phyloP scores from a whole-genome alignment of 2,329 filamentous ascomycete species.

The Arthroderma sp. region DNA sequence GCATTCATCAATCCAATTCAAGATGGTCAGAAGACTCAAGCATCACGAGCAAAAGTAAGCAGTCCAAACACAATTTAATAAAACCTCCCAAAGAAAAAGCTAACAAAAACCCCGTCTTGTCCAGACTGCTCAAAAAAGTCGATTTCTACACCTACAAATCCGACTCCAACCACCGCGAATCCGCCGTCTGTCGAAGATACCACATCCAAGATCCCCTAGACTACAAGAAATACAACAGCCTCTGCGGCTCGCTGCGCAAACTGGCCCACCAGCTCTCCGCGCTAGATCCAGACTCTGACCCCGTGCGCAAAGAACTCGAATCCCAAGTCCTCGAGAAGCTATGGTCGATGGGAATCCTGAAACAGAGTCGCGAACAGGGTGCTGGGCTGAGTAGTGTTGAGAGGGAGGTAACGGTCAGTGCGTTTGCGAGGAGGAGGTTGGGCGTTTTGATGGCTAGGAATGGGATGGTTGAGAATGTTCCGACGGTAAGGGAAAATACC shows the following conservation, averaged over 20 bases:
- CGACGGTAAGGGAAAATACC: slow-evolving; percentile 43
- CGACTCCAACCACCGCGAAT: slow-evolving; percentile 75
- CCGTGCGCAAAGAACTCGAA: slow-evolving; percentile 71
- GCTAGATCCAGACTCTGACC: slow-evolving; percentile 62
- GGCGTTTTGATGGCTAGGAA: slow-evolving; percentile 84
- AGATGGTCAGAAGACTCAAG: slow-evolving; percentile 91
- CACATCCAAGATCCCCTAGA: slow-evolving; percentile 81
- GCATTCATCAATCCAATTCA: neutral
- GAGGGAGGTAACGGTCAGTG: slow-evolving; percentile 74
- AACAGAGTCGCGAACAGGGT: slow-evolving; percentile 60
- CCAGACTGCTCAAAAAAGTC: slow-evolving; percentile 64
- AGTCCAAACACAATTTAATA: neutral
- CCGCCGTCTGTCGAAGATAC: slow-evolving; percentile 68
- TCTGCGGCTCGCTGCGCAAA: slow-evolving; percentile 73
- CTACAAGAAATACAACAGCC: slow-evolving; percentile 54
- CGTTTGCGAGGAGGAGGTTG: slow-evolving; percentile 70
- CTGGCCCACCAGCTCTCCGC: slow-evolving; percentile 78
- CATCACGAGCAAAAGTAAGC: slow-evolving; percentile 77
- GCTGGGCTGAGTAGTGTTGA: slow-evolving; percentile 60
- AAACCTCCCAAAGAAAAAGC: slow-evolving; percentile 4
- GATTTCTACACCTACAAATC: slow-evolving; percentile 92
- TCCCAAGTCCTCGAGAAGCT: slow-evolving; percentile 80
- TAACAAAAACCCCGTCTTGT: slow-evolving; percentile 4
- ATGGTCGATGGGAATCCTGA: slow-evolving; percentile 78
- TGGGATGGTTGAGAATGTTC: slow-evolving; percentile 83